phyloP scores from a whole-genome alignment of 2,329 filamentous ascomycete species.

The Botrytis medusae region DNA sequence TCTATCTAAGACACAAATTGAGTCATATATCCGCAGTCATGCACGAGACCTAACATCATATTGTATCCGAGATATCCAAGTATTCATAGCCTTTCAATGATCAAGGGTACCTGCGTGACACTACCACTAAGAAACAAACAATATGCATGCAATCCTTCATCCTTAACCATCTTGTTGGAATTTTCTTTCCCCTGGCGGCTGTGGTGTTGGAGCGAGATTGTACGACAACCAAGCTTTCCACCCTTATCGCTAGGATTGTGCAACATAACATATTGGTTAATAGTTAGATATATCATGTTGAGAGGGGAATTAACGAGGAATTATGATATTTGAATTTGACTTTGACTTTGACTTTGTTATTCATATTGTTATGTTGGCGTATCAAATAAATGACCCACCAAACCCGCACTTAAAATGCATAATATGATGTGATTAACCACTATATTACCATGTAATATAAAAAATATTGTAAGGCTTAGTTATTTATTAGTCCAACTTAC shows the following conservation, averaged over 20 bases:
- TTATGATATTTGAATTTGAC: background rate
- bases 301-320: too few relatives aligned
- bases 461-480: too few relatives aligned
- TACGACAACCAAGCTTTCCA: conserved; percentile 1
- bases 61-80: background rate
- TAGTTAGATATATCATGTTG: background rate
- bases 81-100: background rate
- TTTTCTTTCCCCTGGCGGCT: conserved; percentile 4
- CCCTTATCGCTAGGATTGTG: conserved; percentile 8
- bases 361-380: too few relatives aligned
- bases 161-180: conserved; percentile 14
- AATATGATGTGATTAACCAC: too few relatives aligned
- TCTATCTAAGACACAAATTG: conserved; percentile 14
- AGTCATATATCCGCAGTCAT: conserved; percentile 16
- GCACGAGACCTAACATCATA: conserved; percentile 1
- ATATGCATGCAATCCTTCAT: conserved; percentile 13
- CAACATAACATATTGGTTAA: background rate
- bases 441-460: too few relatives aligned
- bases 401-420: too few relatives aligned
- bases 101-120: conserved; percentile 16
- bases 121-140: background rate
- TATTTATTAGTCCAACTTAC: too few relatives aligned
- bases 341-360: background rate
- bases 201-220: conserved; percentile 6
- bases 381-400: too few relatives aligned